Base-by-base conservation (phyloP, 2,329 filamentous ascomycete species). In the Aspergillus hiratsukae region DNA sequence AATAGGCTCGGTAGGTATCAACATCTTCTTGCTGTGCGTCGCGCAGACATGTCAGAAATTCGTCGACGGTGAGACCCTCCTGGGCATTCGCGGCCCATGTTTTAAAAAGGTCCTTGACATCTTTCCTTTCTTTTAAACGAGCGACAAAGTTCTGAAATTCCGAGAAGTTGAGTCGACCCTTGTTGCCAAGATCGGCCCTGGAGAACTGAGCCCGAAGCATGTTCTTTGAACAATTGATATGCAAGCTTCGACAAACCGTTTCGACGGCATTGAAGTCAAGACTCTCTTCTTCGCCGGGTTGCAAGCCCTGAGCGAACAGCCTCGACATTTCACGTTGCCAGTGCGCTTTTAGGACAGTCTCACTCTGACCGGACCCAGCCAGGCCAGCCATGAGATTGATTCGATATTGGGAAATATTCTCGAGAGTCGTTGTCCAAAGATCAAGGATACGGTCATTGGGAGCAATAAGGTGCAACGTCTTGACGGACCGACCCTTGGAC, bases 381-480 rank as follows among this genome's bases (percentile, higher is more conserved):
- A 99, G 77, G 5, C 91, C 94, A 11, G 90, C 87, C 88, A 97
- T 96, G 66, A 94, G 83, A 54, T 92, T 89, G 61, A 95, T 91
- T 54, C 94, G 86, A 69, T 96, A 90, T 64, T 88, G 88, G 43
- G 90, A 88, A 62, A 97, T 88, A 52, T 87, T 85, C 58, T 96
- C 88, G 14, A 99, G 81, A 2, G 91, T 93, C 17, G 84, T 84
- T 1, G 87, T 91, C 94, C 93, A 97, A 27, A 90, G 80, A 29
- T 85, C 80, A 65, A 93, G 88, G 7, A 86, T 84, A 62, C 86
- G 83, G 49, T 86, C 80, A 59, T 88, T 87, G 10, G 87, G 87
- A 27, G 92, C 90, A 56, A 97, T 86, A 52, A 99, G 81, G 72
- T 97, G 91, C 78, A 97, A 85, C 8, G 87, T 87, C 73, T 97